A percentile compares a stretch with the other conserved stretches of the same genome.
Evolutionary conservation across 345 rosid species (phyloP).

Genomic region (Citrus medica): DNA sequence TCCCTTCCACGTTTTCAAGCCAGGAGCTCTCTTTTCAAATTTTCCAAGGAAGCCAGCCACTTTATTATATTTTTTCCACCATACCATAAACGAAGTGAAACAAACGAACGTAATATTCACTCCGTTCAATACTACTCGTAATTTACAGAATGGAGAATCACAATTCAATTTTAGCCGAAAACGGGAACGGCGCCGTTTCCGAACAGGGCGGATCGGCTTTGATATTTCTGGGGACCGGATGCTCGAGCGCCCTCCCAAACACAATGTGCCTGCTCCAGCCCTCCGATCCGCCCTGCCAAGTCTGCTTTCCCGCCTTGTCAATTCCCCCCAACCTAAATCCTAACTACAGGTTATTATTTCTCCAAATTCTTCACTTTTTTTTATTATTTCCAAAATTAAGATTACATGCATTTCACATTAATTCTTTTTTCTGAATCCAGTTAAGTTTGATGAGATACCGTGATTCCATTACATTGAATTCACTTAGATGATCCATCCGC

Average conservation of each 20-base stretch:
- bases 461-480: background rate
- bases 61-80: too few species aligned
- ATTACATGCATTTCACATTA: background rate
- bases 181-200: background rate
- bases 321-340: slow-evolving; percentile 75
- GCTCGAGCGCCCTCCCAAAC: slow-evolving; percentile 93
- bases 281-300: slow-evolving; percentile 74
- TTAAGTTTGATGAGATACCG: background rate
- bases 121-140: too few species aligned
- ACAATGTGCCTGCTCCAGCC: slow-evolving; percentile 88
- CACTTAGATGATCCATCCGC: background rate
- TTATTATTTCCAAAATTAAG: background rate
- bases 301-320: slow-evolving; percentile 65
- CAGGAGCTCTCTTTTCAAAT: too few species aligned
- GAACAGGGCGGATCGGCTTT: slow-evolving; percentile 50
- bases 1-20: too few species aligned
- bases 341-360: slow-evolving; percentile 74
- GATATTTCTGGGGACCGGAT: slow-evolving; percentile 93
- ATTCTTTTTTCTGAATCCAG: background rate
- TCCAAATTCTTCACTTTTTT: background rate
- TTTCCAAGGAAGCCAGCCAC: too few species aligned
- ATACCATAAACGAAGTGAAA: too few species aligned
- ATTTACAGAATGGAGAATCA: slow-evolving; percentile 14
- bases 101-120: too few species aligned
- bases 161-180: background rate